Evolutionary conservation across 108 stramenopile genomes (phyloP).

Genomic region (Nitzschia sp.): DNA sequence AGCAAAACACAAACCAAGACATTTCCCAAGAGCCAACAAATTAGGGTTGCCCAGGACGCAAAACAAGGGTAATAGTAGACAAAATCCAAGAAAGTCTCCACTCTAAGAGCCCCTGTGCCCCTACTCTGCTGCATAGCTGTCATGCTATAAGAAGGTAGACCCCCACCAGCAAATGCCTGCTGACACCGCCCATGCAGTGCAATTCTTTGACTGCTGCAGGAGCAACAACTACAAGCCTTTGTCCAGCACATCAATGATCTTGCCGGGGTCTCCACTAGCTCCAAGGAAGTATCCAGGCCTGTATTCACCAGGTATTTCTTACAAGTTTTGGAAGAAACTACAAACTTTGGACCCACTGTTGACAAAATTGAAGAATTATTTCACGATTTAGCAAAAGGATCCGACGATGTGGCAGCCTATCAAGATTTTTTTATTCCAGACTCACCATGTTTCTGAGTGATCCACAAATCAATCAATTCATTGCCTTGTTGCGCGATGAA

Average conservation of each 20-base stretch:
- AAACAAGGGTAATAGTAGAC: too few species aligned
- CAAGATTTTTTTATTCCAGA: slow-evolving; percentile 22
- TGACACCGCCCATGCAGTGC: too few species aligned
- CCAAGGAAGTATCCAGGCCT: slow-evolving; percentile 20
- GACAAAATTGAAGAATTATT: slow-evolving; percentile 39
- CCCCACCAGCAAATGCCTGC: too few species aligned
- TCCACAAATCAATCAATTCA: slow-evolving; percentile 38
- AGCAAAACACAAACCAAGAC: too few species aligned
- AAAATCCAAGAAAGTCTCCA: too few species aligned
- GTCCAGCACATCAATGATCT: slow-evolving; percentile 35
- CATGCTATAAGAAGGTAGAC: too few species aligned
- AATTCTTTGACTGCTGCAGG: too few species aligned
- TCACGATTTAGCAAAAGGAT: slow-evolving; percentile 22
- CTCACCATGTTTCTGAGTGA: slow-evolving; percentile 45
- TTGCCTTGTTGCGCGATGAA: neutral
- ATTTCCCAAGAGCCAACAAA: too few species aligned
- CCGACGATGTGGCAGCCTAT: slow-evolving; percentile 9
- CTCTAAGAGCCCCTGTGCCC: too few species aligned
- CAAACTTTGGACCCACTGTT: slow-evolving; percentile 21
- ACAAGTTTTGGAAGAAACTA: slow-evolving; percentile 31
- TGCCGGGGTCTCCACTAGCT: neutral
- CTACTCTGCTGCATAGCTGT: too few species aligned
- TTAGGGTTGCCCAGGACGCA: too few species aligned
- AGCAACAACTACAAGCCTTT: slow-evolving; percentile 37
- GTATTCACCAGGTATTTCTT: slow-evolving; percentile 48